These are phyloP conservation scores for Suillus lakei DNA, from an alignment of 768 basidiomycete species.

Conservation along the genomic window DNA sequence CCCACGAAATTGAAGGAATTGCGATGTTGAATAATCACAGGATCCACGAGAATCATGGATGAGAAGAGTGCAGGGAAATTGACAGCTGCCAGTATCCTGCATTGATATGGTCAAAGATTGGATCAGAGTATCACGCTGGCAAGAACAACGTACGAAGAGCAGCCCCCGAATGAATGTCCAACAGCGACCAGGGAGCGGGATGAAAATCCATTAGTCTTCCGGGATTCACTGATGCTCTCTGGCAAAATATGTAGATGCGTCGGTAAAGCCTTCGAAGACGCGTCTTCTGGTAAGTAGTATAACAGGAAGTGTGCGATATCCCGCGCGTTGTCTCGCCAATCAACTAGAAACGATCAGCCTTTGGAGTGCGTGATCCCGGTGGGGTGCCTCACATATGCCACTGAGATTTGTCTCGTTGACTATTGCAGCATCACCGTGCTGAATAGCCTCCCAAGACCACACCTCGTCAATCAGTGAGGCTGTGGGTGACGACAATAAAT, in stretches of 20 bases:
- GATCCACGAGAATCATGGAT: slow-evolving; percentile 77
- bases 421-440: slow-evolving; percentile 85
- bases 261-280: slow-evolving; percentile 46
- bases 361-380: not conserved
- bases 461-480: slow-evolving; percentile 62
- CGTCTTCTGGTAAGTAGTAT: slow-evolving; percentile 61
- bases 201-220: slow-evolving; percentile 52
- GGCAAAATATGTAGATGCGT: slow-evolving; percentile 58
- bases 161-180: slow-evolving; percentile 88
- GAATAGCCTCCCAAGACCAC: slow-evolving; percentile 83
- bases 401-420: slow-evolving; percentile 65
- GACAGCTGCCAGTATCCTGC: slow-evolving; percentile 68
- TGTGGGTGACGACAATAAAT: slow-evolving; percentile 52
- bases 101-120: not conserved
- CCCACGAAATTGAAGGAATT: not conserved
- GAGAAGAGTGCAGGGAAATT: slow-evolving; percentile 70
- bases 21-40: slow-evolving; percentile 55
- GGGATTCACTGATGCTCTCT: slow-evolving; percentile 41
- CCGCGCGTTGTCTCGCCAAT: slow-evolving; percentile 79
- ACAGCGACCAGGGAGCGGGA: slow-evolving; percentile 64
- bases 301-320: slow-evolving; percentile 80
- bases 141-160: slow-evolving; percentile 60
- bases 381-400: slow-evolving; percentile 55
- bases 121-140: slow-evolving; percentile 4
- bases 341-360: slow-evolving; percentile 46